A percentile compares a stretch with the other conserved stretches of the same genome.
phyloP scores from a whole-genome alignment of 352 stramenopile species.

The Globisporangium middletonii region DNA sequence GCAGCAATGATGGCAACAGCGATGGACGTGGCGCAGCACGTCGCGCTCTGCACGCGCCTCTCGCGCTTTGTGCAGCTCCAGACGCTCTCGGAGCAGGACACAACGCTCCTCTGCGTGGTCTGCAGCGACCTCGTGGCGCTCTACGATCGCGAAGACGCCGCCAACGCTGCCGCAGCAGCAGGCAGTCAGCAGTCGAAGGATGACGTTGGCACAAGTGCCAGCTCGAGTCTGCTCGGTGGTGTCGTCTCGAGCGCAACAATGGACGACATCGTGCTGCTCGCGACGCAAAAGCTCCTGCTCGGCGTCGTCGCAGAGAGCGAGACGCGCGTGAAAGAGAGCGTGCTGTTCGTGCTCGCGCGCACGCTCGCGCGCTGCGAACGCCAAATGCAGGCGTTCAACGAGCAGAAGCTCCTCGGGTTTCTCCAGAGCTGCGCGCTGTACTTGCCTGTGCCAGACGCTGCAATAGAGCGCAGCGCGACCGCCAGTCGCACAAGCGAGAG shows the following conservation, averaged over 20 bases:
- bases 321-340: slow-evolving; percentile 20
- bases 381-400: slow-evolving; percentile 18
- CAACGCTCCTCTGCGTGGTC: slow-evolving; percentile 16
- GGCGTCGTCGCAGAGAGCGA: slow-evolving; percentile 19
- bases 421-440: slow-evolving; percentile 52
- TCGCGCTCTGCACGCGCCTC: slow-evolving; percentile 61
- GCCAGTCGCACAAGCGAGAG: not conserved
- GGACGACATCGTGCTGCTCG: slow-evolving; percentile 60
- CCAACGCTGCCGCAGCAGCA: not conserved
- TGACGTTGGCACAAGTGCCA: not conserved
- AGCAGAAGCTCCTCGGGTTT: slow-evolving; percentile 29
- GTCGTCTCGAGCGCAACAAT: slow-evolving; percentile 23
- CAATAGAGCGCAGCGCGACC: not conserved
- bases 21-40: slow-evolving; percentile 29
- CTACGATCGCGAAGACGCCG: slow-evolving; percentile 7
- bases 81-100: slow-evolving; percentile 11
- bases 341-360: slow-evolving; percentile 23
- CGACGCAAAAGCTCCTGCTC: slow-evolving; percentile 53
- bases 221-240: slow-evolving; percentile 7
- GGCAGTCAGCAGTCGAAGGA: not conserved
- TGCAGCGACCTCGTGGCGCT: slow-evolving; percentile 25
- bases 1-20: no score
- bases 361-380: slow-evolving; percentile 28
- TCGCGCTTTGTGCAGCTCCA: slow-evolving; percentile 47
- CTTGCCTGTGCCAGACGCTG: slow-evolving; percentile 35